Evolutionary conservation across 495 filamentous ascomycete genomes (phyloP), one percentile per base, ranked within the genome.

Genomic region (Pyrenopolyporus hunteri): DNA sequence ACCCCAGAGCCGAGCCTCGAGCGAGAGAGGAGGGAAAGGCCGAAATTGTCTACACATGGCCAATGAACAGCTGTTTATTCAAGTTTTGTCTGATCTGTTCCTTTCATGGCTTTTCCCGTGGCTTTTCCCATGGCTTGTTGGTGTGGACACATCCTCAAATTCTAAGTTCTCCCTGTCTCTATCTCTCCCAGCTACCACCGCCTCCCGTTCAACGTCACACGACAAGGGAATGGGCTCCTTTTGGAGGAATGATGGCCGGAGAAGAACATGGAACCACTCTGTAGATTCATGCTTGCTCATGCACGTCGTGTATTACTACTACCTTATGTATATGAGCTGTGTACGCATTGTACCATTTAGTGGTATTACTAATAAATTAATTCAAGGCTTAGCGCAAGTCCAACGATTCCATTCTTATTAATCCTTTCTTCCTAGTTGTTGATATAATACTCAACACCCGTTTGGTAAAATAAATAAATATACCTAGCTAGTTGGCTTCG

Each of bases 311-410:
- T 46, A 28, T 28, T 19, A 42, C n/a, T n/a, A n/a, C n/a, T n/a
- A n/a, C n/a, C n/a, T n/a, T n/a, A n/a, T n/a, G n/a, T n/a, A n/a
- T n/a, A n/a, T n/a, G n/a, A n/a, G n/a, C n/a, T n/a, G n/a, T n/a
- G n/a, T n/a, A n/a, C n/a, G n/a, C n/a, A n/a, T n/a, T n/a, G n/a
- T n/a, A n/a, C n/a, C n/a, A n/a, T n/a, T n/a, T n/a, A n/a, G n/a
- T n/a, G n/a, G 36, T 37, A 59, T 59, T 65, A 65, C 31, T 59
- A 59, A 64, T 64, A 64, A 55, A 55, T 49, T 32, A 50, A 40
- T 26, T 26, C 33, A 59, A 55, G 61, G 54, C 61, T 64, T 64
- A 64, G 61, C 55, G 55, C 17, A 2, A 45, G 19, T 14, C 17
- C 33, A 55, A 39, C 46, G 56, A 43, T 29, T 9, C 5, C 26